phyloP scores from a whole-genome alignment of 1,284 basidiomycete species.

The Moesziomyces sp. region DNA sequence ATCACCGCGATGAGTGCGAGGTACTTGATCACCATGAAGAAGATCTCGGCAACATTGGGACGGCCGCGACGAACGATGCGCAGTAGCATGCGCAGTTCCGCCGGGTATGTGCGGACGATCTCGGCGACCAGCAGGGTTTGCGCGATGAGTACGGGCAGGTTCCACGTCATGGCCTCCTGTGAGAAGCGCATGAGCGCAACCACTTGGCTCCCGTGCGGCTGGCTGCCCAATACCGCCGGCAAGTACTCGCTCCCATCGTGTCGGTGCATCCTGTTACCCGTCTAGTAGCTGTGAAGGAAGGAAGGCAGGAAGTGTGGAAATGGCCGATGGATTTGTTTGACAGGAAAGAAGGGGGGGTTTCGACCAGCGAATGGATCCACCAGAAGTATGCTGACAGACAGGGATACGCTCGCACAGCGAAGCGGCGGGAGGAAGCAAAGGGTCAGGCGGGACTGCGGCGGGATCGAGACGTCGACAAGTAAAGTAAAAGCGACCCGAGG shows the following conservation, averaged over 20 bases:
- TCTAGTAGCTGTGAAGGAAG: not conserved
- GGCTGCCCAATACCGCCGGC: constrained; percentile 14
- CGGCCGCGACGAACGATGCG: constrained; percentile 22
- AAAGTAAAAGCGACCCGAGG: too few relatives aligned
- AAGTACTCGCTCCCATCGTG: constrained; percentile 39
- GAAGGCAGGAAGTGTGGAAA: too few relatives aligned
- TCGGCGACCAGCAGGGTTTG: constrained; percentile 36
- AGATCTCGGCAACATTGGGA: constrained; percentile 48
- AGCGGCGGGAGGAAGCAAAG: too few relatives aligned
- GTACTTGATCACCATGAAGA: constrained; percentile 51
- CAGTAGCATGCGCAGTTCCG: constrained; percentile 31
- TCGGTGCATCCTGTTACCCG: constrained; percentile 22
- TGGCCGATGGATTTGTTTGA: too few relatives aligned
- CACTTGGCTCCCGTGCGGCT: constrained; percentile 20
- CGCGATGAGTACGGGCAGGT: constrained; percentile 28
- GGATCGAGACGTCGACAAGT: too few relatives aligned
- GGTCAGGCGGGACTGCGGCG: too few relatives aligned
- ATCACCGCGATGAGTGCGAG: constrained; percentile 25
- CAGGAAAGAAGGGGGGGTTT: not conserved
- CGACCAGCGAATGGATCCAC: constrained; percentile 8
- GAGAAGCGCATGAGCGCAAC: constrained; percentile 29
- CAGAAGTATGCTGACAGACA: too few relatives aligned
- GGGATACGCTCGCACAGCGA: too few relatives aligned
- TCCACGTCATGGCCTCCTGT: constrained; percentile 31
- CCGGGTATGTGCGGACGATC: constrained; percentile 36